These are phyloP conservation scores for Diplotaxis tenuifolia DNA, from an alignment of 345 rosid species.

Conservation along the genomic window DNA sequence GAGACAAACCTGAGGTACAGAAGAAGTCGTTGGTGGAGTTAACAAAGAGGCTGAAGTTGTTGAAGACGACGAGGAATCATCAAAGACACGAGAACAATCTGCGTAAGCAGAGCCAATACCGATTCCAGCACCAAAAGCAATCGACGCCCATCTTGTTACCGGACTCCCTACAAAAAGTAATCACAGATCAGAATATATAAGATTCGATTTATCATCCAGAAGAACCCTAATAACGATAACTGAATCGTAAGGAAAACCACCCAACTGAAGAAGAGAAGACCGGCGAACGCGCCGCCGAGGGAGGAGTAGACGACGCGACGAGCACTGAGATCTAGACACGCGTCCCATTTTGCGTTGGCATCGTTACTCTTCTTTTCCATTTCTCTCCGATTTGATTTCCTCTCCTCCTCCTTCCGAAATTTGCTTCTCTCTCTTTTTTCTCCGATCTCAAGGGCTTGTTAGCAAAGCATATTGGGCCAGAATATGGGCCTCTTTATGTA, in stretches of 20 bases:
- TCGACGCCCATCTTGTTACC: slow-evolving; percentile 75
- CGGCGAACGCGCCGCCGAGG: slow-evolving; percentile 70
- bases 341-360: slow-evolving; percentile 83
- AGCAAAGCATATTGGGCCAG: background rate
- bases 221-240: background rate
- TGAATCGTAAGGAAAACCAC: slow-evolving; percentile 26
- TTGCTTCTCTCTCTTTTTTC: background rate
- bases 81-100: slow-evolving; percentile 64
- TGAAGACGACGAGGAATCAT: slow-evolving; percentile 45
- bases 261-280: slow-evolving; percentile 87
- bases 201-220: background rate
- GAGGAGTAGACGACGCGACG: slow-evolving; percentile 86
- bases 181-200: background rate
- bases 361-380: slow-evolving; percentile 48
- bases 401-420: background rate
- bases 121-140: slow-evolving; percentile 90
- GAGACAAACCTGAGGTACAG: slow-evolving; percentile 47
- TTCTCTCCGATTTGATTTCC: slow-evolving; percentile 25
- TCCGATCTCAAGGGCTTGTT: background rate
- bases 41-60: slow-evolving; percentile 34
- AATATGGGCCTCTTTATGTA: background rate
- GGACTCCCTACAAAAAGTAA: slow-evolving; percentile 59
- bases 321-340: slow-evolving; percentile 77
- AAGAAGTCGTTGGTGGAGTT: slow-evolving; percentile 40
- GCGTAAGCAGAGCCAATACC: slow-evolving; percentile 91